Conservation (phyloP, 2,329 filamentous ascomycete genomes). For the Tolypocladium guangdongense region DNA sequence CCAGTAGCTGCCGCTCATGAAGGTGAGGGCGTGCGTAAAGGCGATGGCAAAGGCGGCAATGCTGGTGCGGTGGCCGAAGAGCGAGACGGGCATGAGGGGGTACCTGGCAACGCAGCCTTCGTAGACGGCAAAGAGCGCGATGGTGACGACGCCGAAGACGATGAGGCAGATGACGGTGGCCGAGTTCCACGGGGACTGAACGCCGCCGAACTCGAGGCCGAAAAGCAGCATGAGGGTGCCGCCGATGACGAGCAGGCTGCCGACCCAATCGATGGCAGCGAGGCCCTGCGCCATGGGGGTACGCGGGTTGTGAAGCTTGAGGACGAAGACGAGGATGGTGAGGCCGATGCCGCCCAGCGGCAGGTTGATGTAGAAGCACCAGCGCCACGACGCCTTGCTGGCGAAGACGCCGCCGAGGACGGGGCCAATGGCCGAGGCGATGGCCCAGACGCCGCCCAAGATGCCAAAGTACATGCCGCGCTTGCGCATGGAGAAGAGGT, state of each 20-base stretch:
- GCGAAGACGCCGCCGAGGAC: slow-evolving; percentile 61
- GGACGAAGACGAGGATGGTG: slow-evolving; percentile 43
- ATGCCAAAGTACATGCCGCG: slow-evolving; percentile 42
- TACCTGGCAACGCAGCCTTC: slow-evolving; percentile 66
- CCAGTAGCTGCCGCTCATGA: slow-evolving; percentile 71
- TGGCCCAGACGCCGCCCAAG: slow-evolving; percentile 48
- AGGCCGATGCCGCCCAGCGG: slow-evolving; percentile 36
- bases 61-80: slow-evolving; percentile 60
- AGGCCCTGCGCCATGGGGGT: slow-evolving; percentile 53
- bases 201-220: slow-evolving; percentile 75
- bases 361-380: slow-evolving; percentile 60
- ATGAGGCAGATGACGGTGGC: slow-evolving; percentile 67
- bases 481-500: slow-evolving; percentile 41
- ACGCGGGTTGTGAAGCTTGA: slow-evolving; percentile 57
- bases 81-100: slow-evolving; percentile 63
- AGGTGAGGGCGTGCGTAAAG: slow-evolving; percentile 65
- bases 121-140: slow-evolving; percentile 57
- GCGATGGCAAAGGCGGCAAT: slow-evolving; percentile 53
- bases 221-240: slow-evolving; percentile 79
- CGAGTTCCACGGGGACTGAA: slow-evolving; percentile 63
- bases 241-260: slow-evolving; percentile 52
- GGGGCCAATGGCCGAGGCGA: slow-evolving; percentile 54
- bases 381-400: slow-evolving; percentile 52
- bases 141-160: slow-evolving; percentile 55
- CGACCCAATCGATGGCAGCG: slow-evolving; percentile 49